These are phyloP conservation scores for Wickerhamiella hasegawae DNA, from an alignment of 805 yeast genomes.

Conservation along the genomic window DNA sequence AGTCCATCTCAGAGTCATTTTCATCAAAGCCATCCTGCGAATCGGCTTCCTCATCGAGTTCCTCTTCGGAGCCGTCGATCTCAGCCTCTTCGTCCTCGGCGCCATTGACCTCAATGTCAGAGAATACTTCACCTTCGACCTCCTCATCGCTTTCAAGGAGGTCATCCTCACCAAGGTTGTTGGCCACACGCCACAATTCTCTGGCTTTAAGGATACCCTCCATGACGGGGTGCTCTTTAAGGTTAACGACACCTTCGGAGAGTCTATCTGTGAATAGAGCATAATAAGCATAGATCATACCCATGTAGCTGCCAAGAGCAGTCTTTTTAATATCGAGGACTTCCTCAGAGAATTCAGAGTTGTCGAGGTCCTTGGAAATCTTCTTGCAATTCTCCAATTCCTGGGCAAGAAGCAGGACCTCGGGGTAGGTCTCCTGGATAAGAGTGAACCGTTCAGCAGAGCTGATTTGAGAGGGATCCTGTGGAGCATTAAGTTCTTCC, in stretches of 20 bases:
- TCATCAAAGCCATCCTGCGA: constrained; percentile 21
- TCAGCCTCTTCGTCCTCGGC: constrained; percentile 3
- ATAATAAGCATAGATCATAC: constrained; percentile 63
- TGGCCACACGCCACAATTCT: constrained; percentile 82
- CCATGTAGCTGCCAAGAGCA: constrained; percentile 67
- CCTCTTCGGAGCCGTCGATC: constrained; percentile 10
- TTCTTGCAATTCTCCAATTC: constrained; percentile 35
- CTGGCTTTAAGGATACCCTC: constrained; percentile 64
- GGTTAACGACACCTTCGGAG: constrained; percentile 38
- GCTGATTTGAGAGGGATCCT: constrained; percentile 36
- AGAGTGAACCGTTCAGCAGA: constrained; percentile 35
- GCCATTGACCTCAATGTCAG: constrained; percentile 6
- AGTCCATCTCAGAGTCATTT: constrained; percentile 10
- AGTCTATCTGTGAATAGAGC: constrained; percentile 51
- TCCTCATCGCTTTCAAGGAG: constrained; percentile 11
- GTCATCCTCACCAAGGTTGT: constrained; percentile 24
- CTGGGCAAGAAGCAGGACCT: constrained; percentile 56
- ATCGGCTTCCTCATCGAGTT: constrained; percentile 27
- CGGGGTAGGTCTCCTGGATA: constrained; percentile 58
- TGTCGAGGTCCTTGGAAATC: constrained; percentile 12
- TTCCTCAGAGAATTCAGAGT: neutral
- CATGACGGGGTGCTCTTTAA: constrained; percentile 87
- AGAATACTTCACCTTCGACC: constrained; percentile 27
- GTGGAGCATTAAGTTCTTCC: constrained; percentile 19
- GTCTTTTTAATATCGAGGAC: constrained; percentile 32